These are phyloP conservation scores for Talaromyces funiculosus DNA, from an alignment of 2,329 filamentous ascomycete genomes.

Conservation along the genomic window DNA sequence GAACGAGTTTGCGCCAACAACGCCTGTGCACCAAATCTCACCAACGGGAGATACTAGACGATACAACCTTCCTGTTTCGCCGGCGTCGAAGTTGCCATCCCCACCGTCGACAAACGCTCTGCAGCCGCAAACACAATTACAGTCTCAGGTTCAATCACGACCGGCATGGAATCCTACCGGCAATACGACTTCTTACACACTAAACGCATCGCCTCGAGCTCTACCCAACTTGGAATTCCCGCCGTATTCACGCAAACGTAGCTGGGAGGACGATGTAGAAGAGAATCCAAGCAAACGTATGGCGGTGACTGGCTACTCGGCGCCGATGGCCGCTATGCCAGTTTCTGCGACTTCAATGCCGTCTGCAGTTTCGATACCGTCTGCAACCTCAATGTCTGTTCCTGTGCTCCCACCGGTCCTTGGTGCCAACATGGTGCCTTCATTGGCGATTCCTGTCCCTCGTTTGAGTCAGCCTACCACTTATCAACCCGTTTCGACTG, in stretches of 20 bases:
- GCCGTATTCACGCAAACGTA: slow-evolving; percentile 50
- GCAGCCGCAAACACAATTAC: slow-evolving; percentile 15
- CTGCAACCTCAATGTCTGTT: slow-evolving; percentile 12
- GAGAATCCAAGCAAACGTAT: slow-evolving; percentile 54
- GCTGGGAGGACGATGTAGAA: slow-evolving; percentile 49
- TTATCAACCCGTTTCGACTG: slow-evolving; percentile 54
- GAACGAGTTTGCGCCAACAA: slow-evolving; percentile 25
- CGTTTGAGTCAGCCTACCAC: slow-evolving; percentile 63
- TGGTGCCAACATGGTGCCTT: slow-evolving; percentile 24
- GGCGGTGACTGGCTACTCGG: slow-evolving; percentile 21
- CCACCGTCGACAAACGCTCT: slow-evolving; percentile 28
- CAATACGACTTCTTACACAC: slow-evolving; percentile 19
- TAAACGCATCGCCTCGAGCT: slow-evolving; percentile 20
- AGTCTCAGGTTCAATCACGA: not conserved
- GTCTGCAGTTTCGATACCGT: slow-evolving; percentile 17
- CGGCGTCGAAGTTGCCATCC: slow-evolving; percentile 36
- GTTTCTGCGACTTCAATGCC: slow-evolving; percentile 21
- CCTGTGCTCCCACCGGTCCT: slow-evolving; percentile 32
- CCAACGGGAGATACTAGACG: slow-evolving; percentile 29
- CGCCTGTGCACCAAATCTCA: slow-evolving; percentile 28
- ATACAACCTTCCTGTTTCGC: slow-evolving; percentile 23
- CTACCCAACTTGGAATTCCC: slow-evolving; percentile 19
- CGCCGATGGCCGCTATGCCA: slow-evolving; percentile 22
- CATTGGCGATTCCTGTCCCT: slow-evolving; percentile 31
- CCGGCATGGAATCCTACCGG: slow-evolving; percentile 13